phyloP scores from a whole-genome alignment of 75 land plant genomes.

The Pinus tabuliformis region DNA sequence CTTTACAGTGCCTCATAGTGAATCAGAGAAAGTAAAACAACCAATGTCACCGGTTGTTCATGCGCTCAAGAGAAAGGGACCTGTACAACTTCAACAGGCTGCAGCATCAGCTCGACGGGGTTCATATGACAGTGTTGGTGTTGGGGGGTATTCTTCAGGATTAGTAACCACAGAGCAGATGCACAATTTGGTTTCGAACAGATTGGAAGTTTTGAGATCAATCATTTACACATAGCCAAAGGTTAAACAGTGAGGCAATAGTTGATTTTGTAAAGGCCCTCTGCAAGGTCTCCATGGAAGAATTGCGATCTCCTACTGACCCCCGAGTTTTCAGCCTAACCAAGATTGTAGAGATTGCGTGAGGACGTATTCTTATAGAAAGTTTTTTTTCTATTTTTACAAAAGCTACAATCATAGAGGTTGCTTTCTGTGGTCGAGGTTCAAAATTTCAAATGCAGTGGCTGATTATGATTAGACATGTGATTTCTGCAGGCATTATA shows the following conservation, averaged over 20 bases:
- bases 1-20: conserved; percentile 28
- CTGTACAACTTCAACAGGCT: conserved; percentile 53
- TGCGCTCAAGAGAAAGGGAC: conserved; percentile 53
- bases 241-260: conserved; percentile 83
- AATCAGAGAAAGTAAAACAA: conserved; percentile 41
- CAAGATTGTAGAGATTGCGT: conserved; percentile 85
- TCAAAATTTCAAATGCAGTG: not conserved
- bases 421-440: conserved; percentile 1
- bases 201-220: conserved; percentile 78
- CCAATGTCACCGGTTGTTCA: conserved; percentile 26
- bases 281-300: conserved; percentile 78
- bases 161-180: conserved; percentile 82
- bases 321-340: conserved; percentile 87
- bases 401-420: not conserved
- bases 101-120: conserved; percentile 73
- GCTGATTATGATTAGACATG: not conserved
- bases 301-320: conserved; percentile 74
- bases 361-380: conserved; percentile 23
- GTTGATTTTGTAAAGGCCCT: conserved; percentile 83
- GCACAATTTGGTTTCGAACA: conserved; percentile 73
- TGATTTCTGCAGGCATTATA: conserved; percentile 70
- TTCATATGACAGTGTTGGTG: conserved; percentile 69
- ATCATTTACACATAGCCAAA: conserved; percentile 76
- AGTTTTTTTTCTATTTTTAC: not conserved
- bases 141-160: conserved; percentile 41